Base-by-base conservation (phyloP, 2,329 filamentous ascomycete species). In the Cladophialophora exuberans region DNA sequence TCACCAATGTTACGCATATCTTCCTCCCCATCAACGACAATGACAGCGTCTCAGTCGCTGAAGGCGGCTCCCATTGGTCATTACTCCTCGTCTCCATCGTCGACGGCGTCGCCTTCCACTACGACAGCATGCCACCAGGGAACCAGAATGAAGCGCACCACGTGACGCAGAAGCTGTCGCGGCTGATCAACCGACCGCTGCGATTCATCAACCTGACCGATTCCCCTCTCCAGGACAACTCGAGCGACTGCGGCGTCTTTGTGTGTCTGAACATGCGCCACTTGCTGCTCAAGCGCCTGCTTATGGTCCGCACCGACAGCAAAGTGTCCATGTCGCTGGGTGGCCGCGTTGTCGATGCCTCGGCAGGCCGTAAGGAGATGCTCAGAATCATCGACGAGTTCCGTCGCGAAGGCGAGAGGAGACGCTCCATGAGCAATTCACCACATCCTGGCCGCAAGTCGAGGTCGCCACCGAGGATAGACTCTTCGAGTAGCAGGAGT, bases 21-120 rank as follows among this genome's bases (percentile, higher is more conserved):
- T 99, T 99, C 75, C 83, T 99, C 2, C 94, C 94, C 17, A 87
- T 99, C 70, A 97, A 97, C 73, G 92, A 99, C 75, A 89, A 86
- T 65, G 81, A 82, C 42, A 89, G 90, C 63, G 83, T 88, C 43
- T 82, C 80, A 45, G 76, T 87, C 53, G 86, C 90, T n/a, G 92
- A 97, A 73, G 90, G 89, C 35, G 94, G 94, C 33, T 89, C 88
- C 2, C 94, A 99, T 71, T 99, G 94, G 94, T 96, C 90, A 0
- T 78, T 99, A 0, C 84, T 99, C 1, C 83, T 99, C 2, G 92
- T 99, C 26, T 91, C 87, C 10, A 82, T 91, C 35, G 85, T 96
- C 45, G 94, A 99, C 69, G 86, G 90, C 6, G 85, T 96, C 2
- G 90, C 93, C 0, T 99, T 99, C 72, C 94, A 99, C 77, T 99